Evolutionary conservation across 2,329 filamentous ascomycete species (phyloP).

Genomic region (Geosmithia flava): DNA sequence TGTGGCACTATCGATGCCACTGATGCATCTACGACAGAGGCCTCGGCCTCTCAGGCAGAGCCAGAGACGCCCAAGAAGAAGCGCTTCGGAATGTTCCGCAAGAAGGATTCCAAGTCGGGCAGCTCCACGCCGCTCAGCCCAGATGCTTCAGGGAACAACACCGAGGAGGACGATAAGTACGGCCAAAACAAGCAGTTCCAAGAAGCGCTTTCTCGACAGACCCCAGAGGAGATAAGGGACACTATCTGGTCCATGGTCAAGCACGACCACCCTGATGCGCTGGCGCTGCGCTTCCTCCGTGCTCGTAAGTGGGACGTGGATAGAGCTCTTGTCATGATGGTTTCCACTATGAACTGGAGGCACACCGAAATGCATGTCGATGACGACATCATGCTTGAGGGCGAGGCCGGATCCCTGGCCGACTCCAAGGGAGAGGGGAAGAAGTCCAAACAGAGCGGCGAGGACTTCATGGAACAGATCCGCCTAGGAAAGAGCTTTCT

Average conservation of each 20-base stretch:
- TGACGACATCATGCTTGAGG: constrained; percentile 69
- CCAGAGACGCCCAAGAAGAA: constrained; percentile 61
- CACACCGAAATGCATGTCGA: constrained; percentile 75
- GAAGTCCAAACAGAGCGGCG: constrained; percentile 50
- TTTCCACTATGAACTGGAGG: constrained; percentile 91
- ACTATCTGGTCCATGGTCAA: constrained; percentile 94
- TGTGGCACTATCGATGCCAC: constrained; percentile 44
- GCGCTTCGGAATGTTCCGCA: constrained; percentile 56
- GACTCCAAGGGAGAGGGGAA: constrained; percentile 44
- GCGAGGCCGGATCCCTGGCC: constrained; percentile 55
- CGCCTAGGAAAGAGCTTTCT: constrained; percentile 88
- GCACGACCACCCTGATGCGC: constrained; percentile 82
- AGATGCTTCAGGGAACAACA: constrained; percentile 22
- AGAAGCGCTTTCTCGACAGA: constrained; percentile 63
- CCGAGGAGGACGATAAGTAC: constrained; percentile 75
- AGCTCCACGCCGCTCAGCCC: constrained; percentile 14
- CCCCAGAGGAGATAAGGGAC: constrained; percentile 65
- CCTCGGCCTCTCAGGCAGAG: constrained; percentile 7
- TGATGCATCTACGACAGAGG: constrained; percentile 10
- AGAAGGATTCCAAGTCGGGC: constrained; percentile 31
- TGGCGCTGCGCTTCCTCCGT: constrained; percentile 70
- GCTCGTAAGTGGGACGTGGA: constrained; percentile 96
- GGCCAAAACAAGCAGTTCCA: constrained; percentile 80
- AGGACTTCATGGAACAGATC: constrained; percentile 74
- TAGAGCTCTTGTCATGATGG: constrained; percentile 84